Conservation (phyloP, 2,329 filamentous ascomycete species). For the Hypoxylon sp. region DNA sequence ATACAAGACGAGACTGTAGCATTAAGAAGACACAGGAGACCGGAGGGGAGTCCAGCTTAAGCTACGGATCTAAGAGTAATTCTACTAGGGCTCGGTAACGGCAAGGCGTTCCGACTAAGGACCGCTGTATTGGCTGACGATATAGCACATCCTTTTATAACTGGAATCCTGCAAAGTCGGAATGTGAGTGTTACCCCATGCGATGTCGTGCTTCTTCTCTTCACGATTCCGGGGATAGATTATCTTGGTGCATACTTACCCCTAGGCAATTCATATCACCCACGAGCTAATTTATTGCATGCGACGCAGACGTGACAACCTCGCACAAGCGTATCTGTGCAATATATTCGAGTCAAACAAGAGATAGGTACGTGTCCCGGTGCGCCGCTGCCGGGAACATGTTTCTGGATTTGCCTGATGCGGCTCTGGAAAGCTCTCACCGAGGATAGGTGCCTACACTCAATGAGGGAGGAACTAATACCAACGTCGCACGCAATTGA, state of each 20-base stretch:
- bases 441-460: not conserved
- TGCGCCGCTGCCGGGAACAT: not conserved
- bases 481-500: not conserved
- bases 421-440: slow-evolving; percentile 23
- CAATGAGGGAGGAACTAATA: not conserved
- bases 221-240: slow-evolving; percentile 11
- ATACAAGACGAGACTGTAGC: slow-evolving; percentile 6
- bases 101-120: slow-evolving; percentile 27
- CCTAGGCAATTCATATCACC: slow-evolving; percentile 15
- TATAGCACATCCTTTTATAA: slow-evolving; percentile 10
- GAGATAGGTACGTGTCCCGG: not conserved
- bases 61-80: slow-evolving; percentile 6
- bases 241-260: not conserved
- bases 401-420: slow-evolving; percentile 25
- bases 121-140: slow-evolving; percentile 1
- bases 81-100: slow-evolving; percentile 24
- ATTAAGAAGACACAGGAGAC: slow-evolving; percentile 12
- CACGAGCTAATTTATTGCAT: slow-evolving; percentile 14
- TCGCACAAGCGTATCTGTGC: slow-evolving; percentile 14
- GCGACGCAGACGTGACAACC: slow-evolving; percentile 5
- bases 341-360: slow-evolving; percentile 22
- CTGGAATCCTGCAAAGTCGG: slow-evolving; percentile 20
- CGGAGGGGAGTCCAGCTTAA: not conserved
- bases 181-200: slow-evolving; percentile 32
- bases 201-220: slow-evolving; percentile 37